phyloP scores from a whole-genome alignment of 2,329 filamentous ascomycete species.

The Xylaria arbuscula region DNA sequence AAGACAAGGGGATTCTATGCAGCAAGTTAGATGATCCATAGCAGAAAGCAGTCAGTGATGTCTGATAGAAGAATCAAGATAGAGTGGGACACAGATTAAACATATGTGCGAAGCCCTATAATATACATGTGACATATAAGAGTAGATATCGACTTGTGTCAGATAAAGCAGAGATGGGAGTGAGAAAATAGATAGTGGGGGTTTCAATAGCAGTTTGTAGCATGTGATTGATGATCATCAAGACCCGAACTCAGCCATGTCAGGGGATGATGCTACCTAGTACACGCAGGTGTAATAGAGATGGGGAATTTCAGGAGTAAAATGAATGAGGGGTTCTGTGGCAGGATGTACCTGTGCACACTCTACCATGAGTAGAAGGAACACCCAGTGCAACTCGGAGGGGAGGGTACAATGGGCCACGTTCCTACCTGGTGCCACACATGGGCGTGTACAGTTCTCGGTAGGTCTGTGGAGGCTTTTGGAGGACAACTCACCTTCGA shows the following conservation, averaged over 20 bases:
- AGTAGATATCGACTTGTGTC: neutral
- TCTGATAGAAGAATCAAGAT: neutral
- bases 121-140: neutral
- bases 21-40: constrained; percentile 12
- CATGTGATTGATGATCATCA: neutral
- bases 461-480: neutral
- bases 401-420: neutral
- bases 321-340: neutral
- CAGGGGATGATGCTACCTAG: neutral
- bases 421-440: neutral
- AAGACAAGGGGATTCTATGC: constrained; percentile 6
- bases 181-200: neutral
- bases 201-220: neutral
- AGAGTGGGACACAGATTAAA: neutral
- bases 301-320: neutral
- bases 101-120: neutral
- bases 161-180: neutral
- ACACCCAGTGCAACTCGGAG: neutral
- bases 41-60: neutral
- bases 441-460: neutral
- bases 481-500: neutral
- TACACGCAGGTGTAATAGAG: neutral
- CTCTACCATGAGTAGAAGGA: constrained; percentile 6
- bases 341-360: neutral
- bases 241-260: neutral